Evolutionary conservation across 768 basidiomycete species (phyloP), one percentile per base, ranked within the genome.

Genomic region (Hygrophorus russula): DNA sequence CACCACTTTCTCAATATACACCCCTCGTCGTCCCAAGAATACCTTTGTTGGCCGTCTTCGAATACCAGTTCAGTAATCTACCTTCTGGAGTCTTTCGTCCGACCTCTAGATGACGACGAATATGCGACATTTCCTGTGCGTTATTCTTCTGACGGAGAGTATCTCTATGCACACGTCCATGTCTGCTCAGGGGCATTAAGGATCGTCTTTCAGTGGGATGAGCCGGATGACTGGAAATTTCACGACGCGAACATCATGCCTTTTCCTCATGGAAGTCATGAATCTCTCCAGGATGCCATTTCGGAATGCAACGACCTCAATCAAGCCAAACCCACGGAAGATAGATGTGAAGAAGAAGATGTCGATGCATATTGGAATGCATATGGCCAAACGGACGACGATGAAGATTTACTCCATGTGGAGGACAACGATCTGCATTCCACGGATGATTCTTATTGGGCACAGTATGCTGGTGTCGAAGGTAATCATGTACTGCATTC

Each of bases 241-340:
- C 81, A 83, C 59, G 79, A 85, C 57, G 59, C 71, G 29, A 65
- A 71, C 30, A 56, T 72, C 53, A 83, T 86, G 79, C 82, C 82
- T 9, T 84, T 85, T 54, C 84, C 84, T 12, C 53, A 65, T 14
- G 52, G 64, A 48, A 52, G 62, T 5, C 51, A 58, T 44, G 53
- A 56, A 30, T 59, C 55, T 46, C 63, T 60, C 46, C 47, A 52
- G 28, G 56, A 56, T 36, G 56, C 61, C 17, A 45, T 59, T 15
- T 46, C 45, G 2, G 42, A 45, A 31, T n/a, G 34, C 20, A n/a
- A 32, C 30, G 40, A 48, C 42, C 46, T 56, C 39, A 3, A 7
- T 24, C 24, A 24, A 3, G 24, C 24, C 24, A 24, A 24, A 24
- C 24, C 7, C 24, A 24, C 24, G 12, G 62, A 64, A 31, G 71